Evolutionary conservation across 1,284 basidiomycete genomes (phyloP).

Genomic region (Microbotryum scabiosae): DNA sequence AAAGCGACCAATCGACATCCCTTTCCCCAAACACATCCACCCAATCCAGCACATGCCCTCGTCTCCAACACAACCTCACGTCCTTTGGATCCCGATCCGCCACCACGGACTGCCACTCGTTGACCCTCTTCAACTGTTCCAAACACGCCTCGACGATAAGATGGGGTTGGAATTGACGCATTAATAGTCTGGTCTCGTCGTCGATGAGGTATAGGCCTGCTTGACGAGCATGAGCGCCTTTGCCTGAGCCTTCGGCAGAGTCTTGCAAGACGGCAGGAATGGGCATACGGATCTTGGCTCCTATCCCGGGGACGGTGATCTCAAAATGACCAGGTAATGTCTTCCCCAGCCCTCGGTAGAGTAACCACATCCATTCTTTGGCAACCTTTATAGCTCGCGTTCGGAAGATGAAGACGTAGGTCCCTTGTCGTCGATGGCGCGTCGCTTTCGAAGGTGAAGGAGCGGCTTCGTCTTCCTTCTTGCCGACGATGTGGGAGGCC

Average conservation of each 20-base stretch:
- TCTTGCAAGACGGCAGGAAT: conserved; percentile 9
- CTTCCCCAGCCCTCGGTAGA: conserved; percentile 25
- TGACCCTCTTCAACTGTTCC: conserved; percentile 14
- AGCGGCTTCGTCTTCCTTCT: neutral
- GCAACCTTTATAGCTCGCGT: conserved; percentile 18
- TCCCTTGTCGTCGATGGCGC: conserved; percentile 29
- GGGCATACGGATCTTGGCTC: conserved; percentile 22
- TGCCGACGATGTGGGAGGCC: neutral
- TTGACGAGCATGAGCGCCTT: neutral
- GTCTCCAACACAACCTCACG: conserved; percentile 25
- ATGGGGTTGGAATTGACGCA: conserved; percentile 3
- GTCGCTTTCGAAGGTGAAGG: conserved; percentile 11
- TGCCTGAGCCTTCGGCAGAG: conserved; percentile 3
- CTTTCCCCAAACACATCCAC: conserved; percentile 13
- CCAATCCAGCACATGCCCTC: conserved; percentile 30
- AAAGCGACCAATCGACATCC: conserved; percentile 14
- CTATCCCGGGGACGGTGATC: conserved; percentile 21
- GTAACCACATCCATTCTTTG: conserved; percentile 31
- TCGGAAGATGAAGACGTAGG: conserved; percentile 31
- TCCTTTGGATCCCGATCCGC: conserved; percentile 14
- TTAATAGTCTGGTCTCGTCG: neutral
- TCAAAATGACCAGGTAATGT: conserved; percentile 19
- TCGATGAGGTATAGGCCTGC: neutral
- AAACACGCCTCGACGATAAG: conserved; percentile 19
- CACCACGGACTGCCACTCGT: conserved; percentile 27